Evolutionary conservation across 2,329 filamentous ascomycete species (phyloP), one percentile per base, ranked within the genome.

Genomic region (Penicillium occitanis): DNA sequence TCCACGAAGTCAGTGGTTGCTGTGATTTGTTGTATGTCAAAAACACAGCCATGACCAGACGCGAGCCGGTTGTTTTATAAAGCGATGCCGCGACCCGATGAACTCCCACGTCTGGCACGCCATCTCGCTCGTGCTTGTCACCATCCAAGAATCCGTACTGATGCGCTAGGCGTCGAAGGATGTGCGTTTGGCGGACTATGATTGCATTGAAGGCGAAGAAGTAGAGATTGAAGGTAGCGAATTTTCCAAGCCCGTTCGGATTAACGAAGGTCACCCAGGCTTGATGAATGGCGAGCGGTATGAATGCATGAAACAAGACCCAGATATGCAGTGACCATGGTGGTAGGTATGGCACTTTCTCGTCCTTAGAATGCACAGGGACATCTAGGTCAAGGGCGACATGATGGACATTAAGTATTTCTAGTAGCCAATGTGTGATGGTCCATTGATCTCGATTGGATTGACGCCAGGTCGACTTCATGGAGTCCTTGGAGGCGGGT

Each of bases 91-190:
- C 69, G 8, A 79, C 76, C 61, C 78, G 77, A 13, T 25, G 61
- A 2, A 79, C 77, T 10, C 75, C 77, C 1, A 75, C 71, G 59
- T 82, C 79, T 0, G 81, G 80, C 5, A 82, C 76, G 2, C 78
- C 76, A 61, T 82, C 80, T 17, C 80, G 77, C 19, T 73, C 76
- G 67, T 82, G 80, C 44, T 78, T 75, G 66, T 82, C 80, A 13
- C 81, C 80, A 66, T 83, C 81, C 1, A 83, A 73, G 64, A 79
- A 82, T 5, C 81, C 81, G 25, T 75, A 71, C 0, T 62, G 67
- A 57, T 81, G 78, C 0, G 77, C 79, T 0, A 82, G 66, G 4
- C 73, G 72, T 6, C 79, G 77, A 13, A 82, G 73, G 5, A 74
- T 71, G 25, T 77, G 74, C 4, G 81, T 68, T 61, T 81, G 73